Evolutionary conservation across 1,139 yeast genomes (phyloP), one percentile per base, ranked within the genome.

Genomic region (Pichia sp.): DNA sequence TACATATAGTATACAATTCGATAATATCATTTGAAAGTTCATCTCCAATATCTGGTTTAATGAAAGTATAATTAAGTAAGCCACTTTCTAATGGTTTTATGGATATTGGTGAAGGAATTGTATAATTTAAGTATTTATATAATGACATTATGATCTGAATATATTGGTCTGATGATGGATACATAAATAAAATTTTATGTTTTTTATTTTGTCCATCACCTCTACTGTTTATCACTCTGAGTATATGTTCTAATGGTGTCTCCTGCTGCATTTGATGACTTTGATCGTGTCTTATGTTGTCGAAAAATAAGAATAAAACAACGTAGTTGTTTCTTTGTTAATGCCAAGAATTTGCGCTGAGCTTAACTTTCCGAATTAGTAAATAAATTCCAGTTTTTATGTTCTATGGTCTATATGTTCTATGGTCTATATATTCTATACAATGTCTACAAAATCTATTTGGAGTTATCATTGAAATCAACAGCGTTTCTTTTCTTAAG

Each of bases 401-500:
- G 7, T 36, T 36, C 7, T 36, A 8, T 36, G 8, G 25, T 22
- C 25, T 22, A 22, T 3, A 18, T 19, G 6, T 38, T 19, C 14
- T 19, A 19, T 19, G 8, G 25, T 22, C 25, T 22, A 22, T 3
- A 18, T 19, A 16, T 38, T 19, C 14, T 19, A 19, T 19, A 34
- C 18, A 34, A 34, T n/a, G 10, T 19, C 41, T 36, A 36, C 41
- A 14, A 25, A 39, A 9, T 39, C n/a, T 39, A 39, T 25, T 58
- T 61, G 1, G 65, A 58, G 46, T 66, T 66, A 46, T 67, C 69
- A 49, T 67, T 63, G 44, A 54, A 66, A 42, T 67, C 64, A 14
- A 66, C 67, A 3, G 47, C 47, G 11, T 49, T 48, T 45, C 67
- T 58, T 5, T 58, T 59, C 1, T 50, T 50, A 6, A 52, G 51